Conservation (phyloP, 2,329 filamentous ascomycete genomes). For the Phialophora macrospora region DNA sequence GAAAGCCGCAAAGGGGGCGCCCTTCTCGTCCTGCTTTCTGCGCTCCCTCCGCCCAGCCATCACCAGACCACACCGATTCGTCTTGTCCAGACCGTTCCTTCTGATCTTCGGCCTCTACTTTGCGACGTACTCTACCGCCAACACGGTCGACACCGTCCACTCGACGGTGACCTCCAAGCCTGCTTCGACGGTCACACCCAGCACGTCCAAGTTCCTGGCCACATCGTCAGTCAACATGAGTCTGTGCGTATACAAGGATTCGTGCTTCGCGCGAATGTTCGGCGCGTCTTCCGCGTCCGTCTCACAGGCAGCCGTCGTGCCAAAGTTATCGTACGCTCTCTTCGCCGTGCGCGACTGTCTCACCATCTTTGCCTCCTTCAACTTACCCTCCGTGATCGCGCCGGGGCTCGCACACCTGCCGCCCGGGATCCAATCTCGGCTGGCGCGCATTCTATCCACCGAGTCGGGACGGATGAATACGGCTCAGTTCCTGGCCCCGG, state of each 20-base stretch:
- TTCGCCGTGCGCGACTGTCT: slow-evolving; percentile 80
- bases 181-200: slow-evolving; percentile 70
- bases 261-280: slow-evolving; percentile 80
- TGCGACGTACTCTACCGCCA: slow-evolving; percentile 87
- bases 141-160: slow-evolving; percentile 78
- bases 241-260: slow-evolving; percentile 81
- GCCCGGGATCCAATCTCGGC: slow-evolving; percentile 54
- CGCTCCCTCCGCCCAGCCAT: slow-evolving; percentile 49
- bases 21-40: slow-evolving; percentile 49
- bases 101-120: slow-evolving; percentile 71
- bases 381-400: slow-evolving; percentile 78
- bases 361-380: slow-evolving; percentile 90
- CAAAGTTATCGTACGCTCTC: slow-evolving; percentile 71
- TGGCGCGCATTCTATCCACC: slow-evolving; percentile 47
- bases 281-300: slow-evolving; percentile 40
- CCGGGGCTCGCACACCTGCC: slow-evolving; percentile 68
- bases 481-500: slow-evolving; percentile 80
- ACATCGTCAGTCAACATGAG: slow-evolving; percentile 82
- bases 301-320: slow-evolving; percentile 54
- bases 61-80: slow-evolving; percentile 49
- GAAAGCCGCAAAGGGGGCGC: slow-evolving; percentile 50
- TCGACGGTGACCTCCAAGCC: slow-evolving; percentile 66
- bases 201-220: slow-evolving; percentile 78
- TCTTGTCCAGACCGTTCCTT: slow-evolving; percentile 55
- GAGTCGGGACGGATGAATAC: slow-evolving; percentile 44